Percentiles rank a stretch among this genome's conserved stretches.
Evolutionary conservation across 169 alveolate species (phyloP).

Genomic region (Cyclospora cayetanensis): DNA sequence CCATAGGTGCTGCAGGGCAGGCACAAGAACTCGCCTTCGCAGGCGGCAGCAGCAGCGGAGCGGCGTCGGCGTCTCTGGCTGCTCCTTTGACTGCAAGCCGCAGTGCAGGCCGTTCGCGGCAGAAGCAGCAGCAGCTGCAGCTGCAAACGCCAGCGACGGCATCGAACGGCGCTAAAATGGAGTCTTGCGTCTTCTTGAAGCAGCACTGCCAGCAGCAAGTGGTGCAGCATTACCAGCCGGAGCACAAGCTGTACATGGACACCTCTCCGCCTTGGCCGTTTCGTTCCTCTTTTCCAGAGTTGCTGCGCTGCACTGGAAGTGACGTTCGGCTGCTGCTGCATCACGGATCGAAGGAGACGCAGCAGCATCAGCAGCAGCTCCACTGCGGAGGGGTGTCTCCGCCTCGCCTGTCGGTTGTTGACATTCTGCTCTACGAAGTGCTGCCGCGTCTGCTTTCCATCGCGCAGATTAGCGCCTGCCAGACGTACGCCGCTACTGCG

Average conservation of each 20-base stretch:
- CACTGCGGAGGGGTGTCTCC: constrained; percentile 27
- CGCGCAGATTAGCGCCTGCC: constrained; percentile 3
- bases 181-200: background rate
- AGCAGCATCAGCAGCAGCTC: constrained; percentile 60
- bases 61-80: background rate
- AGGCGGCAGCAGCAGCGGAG: background rate
- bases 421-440: constrained; percentile 49
- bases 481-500: background rate
- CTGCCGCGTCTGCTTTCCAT: constrained; percentile 58
- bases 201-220: background rate
- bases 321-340: constrained; percentile 40
- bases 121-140: background rate
- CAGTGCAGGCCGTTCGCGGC: background rate
- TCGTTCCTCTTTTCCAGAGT: background rate
- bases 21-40: background rate
- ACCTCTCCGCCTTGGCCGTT: constrained; percentile 34
- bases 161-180: background rate
- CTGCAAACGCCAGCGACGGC: background rate
- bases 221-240: constrained; percentile 29
- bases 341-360: constrained; percentile 10
- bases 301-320: constrained; percentile 37
- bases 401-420: constrained; percentile 36
- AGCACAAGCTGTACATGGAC: constrained; percentile 33
- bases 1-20: background rate
- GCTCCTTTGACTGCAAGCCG: background rate